phyloP scores from a whole-genome alignment of 75 land plant genomes.

The Selaginella tamariscina region DNA sequence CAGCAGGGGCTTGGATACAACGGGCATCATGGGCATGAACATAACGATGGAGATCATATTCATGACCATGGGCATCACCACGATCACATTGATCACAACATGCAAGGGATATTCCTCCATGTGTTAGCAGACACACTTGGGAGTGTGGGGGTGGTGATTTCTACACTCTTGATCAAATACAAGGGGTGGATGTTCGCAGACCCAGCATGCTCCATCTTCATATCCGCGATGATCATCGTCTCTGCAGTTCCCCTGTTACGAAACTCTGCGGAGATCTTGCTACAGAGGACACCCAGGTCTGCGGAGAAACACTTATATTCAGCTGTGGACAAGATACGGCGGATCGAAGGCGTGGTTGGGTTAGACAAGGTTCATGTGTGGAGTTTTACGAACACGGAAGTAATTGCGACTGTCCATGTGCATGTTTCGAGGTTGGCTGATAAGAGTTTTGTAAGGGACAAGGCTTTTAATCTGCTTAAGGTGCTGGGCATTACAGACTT shows the following conservation, averaged over 20 bases:
- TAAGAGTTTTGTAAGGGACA: slow-evolving; percentile 23
- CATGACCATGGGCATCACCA: slow-evolving; percentile 15
- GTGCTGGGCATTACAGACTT: slow-evolving; percentile 71
- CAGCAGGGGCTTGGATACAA: no score
- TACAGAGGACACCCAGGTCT: slow-evolving; percentile 68
- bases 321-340: slow-evolving; percentile 38
- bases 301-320: slow-evolving; percentile 43
- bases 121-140: slow-evolving; percentile 90
- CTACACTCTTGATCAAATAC: slow-evolving; percentile 81
- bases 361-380: slow-evolving; percentile 63
- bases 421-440: slow-evolving; percentile 43
- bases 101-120: slow-evolving; percentile 94
- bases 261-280: slow-evolving; percentile 77
- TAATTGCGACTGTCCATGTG: slow-evolving; percentile 62
- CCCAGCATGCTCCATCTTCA: slow-evolving; percentile 90
- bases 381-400: slow-evolving; percentile 74
- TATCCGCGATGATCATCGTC: slow-evolving; percentile 64
- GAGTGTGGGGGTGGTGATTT: slow-evolving; percentile 90
- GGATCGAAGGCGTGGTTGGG: slow-evolving; percentile 41
- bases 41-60: slow-evolving; percentile 16
- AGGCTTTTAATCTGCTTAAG: slow-evolving; percentile 31
- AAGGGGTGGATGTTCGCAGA: slow-evolving; percentile 89
- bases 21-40: background rate
- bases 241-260: slow-evolving; percentile 74
- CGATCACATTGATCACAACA: slow-evolving; percentile 61